Percentiles rank a stretch among this genome's conserved stretches.
phyloP scores from a whole-genome alignment of 345 rosid genomes.

The Ricinus communis region DNA sequence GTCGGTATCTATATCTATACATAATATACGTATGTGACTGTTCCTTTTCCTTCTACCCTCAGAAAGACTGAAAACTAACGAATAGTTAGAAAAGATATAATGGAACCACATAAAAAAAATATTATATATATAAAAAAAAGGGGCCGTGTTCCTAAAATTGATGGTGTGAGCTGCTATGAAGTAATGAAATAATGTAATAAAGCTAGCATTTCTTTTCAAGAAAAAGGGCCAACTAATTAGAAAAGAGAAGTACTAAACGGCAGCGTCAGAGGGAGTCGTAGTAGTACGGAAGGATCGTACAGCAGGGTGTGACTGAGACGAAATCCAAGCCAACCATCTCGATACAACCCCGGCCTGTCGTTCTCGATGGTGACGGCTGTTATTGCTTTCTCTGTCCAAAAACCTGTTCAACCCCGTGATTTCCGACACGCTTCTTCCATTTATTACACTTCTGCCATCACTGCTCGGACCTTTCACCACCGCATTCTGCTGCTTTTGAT shows the following conservation, averaged over 20 bases:
- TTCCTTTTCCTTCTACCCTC: background rate
- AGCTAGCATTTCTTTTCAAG: too few relatives aligned
- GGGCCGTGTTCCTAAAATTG: too few relatives aligned
- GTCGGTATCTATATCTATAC: background rate
- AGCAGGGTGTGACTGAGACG: constrained; percentile 12
- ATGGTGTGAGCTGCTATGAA: too few relatives aligned
- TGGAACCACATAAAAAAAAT: too few relatives aligned
- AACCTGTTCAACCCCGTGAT: constrained; percentile 64
- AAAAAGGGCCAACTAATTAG: background rate
- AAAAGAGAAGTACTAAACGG: background rate
- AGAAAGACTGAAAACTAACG: too few relatives aligned
- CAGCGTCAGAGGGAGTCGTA: background rate
- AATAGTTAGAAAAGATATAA: too few relatives aligned
- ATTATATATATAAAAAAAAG: too few relatives aligned
- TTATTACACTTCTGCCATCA: constrained; percentile 52
- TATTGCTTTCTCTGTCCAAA: constrained; percentile 31
- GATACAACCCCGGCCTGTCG: constrained; percentile 49
- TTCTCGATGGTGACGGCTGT: constrained; percentile 26
- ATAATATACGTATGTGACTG: too few relatives aligned
- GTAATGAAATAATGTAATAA: too few relatives aligned
- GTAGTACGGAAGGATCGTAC: constrained; percentile 30
- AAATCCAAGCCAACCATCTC: constrained; percentile 33
- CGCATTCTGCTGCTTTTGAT: constrained; percentile 1
- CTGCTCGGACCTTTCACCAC: background rate
- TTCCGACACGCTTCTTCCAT: constrained; percentile 76